Percentiles rank a stretch among this genome's conserved stretches.
Evolutionary conservation across 2,329 filamentous ascomycete genomes (phyloP).

Genomic region (Botrytis pseudocinerea): DNA sequence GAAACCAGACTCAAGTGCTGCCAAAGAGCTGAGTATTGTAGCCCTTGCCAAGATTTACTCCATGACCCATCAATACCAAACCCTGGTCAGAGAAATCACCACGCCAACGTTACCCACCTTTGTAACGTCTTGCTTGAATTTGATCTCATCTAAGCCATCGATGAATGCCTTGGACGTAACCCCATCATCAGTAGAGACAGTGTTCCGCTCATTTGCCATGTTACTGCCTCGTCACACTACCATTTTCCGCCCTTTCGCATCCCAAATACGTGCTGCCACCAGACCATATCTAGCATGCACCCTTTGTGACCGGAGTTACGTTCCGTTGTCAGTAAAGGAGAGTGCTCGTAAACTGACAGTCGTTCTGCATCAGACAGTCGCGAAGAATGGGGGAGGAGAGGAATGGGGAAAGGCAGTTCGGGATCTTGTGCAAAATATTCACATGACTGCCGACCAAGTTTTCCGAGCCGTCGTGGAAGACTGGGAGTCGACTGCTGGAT

Average conservation of each 20-base stretch:
- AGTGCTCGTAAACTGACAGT: conserved; percentile 66
- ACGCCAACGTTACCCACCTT: conserved; percentile 32
- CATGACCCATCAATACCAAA: conserved; percentile 78
- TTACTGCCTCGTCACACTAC: conserved; percentile 80
- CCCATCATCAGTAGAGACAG: conserved; percentile 59
- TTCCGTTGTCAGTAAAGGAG: conserved; percentile 54
- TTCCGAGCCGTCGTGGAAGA: conserved; percentile 79
- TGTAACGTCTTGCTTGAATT: conserved; percentile 57
- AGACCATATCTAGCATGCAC: conserved; percentile 65
- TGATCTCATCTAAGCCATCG: conserved; percentile 51
- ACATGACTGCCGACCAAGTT: conserved; percentile 71
- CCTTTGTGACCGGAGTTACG: conserved; percentile 49
- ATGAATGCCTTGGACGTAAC: conserved; percentile 46
- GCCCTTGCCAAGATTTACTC: conserved; percentile 81
- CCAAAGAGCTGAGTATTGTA: conserved; percentile 75
- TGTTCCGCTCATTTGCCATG: conserved; percentile 69
- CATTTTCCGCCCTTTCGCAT: conserved; percentile 74
- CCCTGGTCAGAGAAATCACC: conserved; percentile 75
- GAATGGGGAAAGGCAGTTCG: conserved; percentile 75
- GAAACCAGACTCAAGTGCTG: conserved; percentile 75
- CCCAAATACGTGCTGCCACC: conserved; percentile 64
- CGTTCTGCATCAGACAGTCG: conserved; percentile 75
- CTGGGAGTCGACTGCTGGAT: conserved; percentile 68
- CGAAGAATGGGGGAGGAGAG: conserved; percentile 73
- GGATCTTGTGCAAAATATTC: conserved; percentile 62